Evolutionary conservation across 2,329 filamentous ascomycete species (phyloP).

Genomic region (Arthroderma uncinatum): DNA sequence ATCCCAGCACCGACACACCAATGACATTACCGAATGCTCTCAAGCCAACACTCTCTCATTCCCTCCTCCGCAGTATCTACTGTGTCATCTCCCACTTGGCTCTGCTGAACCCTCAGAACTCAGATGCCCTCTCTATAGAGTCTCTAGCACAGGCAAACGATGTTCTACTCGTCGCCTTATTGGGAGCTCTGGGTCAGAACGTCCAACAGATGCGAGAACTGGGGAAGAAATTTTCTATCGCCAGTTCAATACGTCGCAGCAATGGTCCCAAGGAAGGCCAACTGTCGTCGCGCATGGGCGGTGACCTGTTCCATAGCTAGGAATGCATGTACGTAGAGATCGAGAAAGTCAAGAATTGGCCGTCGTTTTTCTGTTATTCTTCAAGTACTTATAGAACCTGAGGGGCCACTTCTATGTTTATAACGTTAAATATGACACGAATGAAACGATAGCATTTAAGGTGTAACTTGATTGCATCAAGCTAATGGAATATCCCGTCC

Average conservation of each 20-base stretch:
- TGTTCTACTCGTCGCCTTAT: constrained; percentile 63
- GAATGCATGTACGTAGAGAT: not conserved
- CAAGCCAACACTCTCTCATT: constrained; percentile 42
- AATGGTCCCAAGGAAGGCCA: constrained; percentile 16
- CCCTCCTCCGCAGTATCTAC: constrained; percentile 76
- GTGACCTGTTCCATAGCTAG: not conserved
- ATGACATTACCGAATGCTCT: constrained; percentile 21
- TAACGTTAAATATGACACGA: not conserved
- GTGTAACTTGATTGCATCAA: not conserved
- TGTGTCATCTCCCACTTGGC: constrained; percentile 73
- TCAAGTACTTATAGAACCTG: too few relatives aligned
- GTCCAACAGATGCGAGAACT: constrained; percentile 60
- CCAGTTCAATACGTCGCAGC: constrained; percentile 37
- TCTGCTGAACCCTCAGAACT: constrained; percentile 63
- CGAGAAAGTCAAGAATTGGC: not conserved
- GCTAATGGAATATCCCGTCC: too few relatives aligned
- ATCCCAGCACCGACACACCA: constrained; percentile 38
- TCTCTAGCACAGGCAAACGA: constrained; percentile 71
- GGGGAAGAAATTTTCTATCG: constrained; percentile 58
- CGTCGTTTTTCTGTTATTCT: too few relatives aligned
- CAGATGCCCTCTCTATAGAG: constrained; percentile 55
- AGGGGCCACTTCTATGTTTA: not conserved
- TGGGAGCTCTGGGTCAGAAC: constrained; percentile 64
- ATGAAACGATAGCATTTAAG: not conserved
- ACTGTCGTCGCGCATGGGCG: not conserved